Base-by-base conservation (phyloP, 371 early-diverging fungal species). In the Haplosporangium sp. region DNA sequence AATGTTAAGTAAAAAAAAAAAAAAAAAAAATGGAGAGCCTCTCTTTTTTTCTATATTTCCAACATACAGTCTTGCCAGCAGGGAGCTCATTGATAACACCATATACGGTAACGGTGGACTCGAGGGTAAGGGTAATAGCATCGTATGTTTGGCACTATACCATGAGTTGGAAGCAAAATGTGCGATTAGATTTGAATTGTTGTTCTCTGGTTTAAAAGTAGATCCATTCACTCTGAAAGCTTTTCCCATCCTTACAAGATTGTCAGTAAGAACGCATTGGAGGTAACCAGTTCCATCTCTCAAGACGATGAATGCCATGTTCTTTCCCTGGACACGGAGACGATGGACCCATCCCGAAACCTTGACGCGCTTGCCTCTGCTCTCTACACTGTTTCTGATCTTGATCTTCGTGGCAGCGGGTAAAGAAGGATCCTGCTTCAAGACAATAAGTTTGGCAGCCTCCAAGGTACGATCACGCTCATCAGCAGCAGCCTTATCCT, bases 291-390 rank as follows among this genome's bases (percentile, higher is more conserved):
- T 89, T 56, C 99, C 99, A 83, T 99, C 99, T 69, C 99, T 92
- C 66, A 99, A 85, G 13, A 97, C 91, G 40, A 97, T 76, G 82
- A 99, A 98, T 89, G 92, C 93, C 94, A 99, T 93, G 87, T 96
- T 96, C 86, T 96, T 97, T 72, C 98, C 98, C 87, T 99, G 98
- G 42, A 93, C 94, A 71, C 98, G 95, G 69, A 94, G 88, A 67
- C 97, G 94, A 85, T 97, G 97, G 47, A 98, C 97, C 99, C 99
- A 99, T 63, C 98, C 99, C 55, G 90, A 92, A 4, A 98, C 92
- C 82, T 88, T 89, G 84, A 98, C 95, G 65, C 99, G 94, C 74
- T 86, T 84, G 57, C 89, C 92, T 71, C 98, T 93, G 83, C 87
- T 84, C 61, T 84, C 88, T 62, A 87, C 84, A 19, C 89, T 83